Evolutionary conservation across 2,329 filamentous ascomycete genomes (phyloP).

Genomic region (Colletotrichum theobromicola): DNA sequence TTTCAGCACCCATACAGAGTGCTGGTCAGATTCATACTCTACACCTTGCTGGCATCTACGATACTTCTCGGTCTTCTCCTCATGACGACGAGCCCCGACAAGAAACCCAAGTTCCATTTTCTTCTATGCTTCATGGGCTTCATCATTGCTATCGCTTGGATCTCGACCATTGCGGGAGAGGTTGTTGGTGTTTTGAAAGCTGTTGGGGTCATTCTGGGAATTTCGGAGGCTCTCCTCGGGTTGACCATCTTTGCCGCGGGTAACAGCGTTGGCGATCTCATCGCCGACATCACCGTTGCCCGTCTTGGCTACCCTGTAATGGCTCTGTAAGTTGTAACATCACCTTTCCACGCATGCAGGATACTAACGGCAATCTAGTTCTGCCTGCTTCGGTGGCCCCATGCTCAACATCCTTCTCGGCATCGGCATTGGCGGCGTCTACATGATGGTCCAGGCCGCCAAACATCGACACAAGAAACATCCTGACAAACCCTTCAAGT

Average conservation of each 20-base stretch:
- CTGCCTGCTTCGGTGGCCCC: constrained; percentile 96
- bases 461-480: constrained; percentile 70
- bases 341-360: neutral
- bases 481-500: constrained; percentile 66
- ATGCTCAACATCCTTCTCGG: constrained; percentile 97
- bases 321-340: constrained; percentile 66
- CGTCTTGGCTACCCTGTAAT: constrained; percentile 95
- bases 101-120: constrained; percentile 75
- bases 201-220: constrained; percentile 87
- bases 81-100: constrained; percentile 69
- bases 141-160: constrained; percentile 91
- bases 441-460: constrained; percentile 79
- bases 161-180: constrained; percentile 92
- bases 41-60: constrained; percentile 72
- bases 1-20: constrained; percentile 53
- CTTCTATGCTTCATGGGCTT: constrained; percentile 90
- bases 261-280: constrained; percentile 91
- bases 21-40: constrained; percentile 63
- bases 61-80: constrained; percentile 71
- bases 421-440: constrained; percentile 88
- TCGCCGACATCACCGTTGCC: constrained; percentile 94
- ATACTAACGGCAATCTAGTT: constrained; percentile 47
- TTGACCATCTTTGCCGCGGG: constrained; percentile 96
- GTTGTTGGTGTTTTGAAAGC: constrained; percentile 95
- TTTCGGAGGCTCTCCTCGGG: constrained; percentile 92